Percentiles rank a stretch among this genome's conserved stretches.
phyloP scores from a whole-genome alignment of 2,329 filamentous ascomycete species.

The Fusarium equiseti region DNA sequence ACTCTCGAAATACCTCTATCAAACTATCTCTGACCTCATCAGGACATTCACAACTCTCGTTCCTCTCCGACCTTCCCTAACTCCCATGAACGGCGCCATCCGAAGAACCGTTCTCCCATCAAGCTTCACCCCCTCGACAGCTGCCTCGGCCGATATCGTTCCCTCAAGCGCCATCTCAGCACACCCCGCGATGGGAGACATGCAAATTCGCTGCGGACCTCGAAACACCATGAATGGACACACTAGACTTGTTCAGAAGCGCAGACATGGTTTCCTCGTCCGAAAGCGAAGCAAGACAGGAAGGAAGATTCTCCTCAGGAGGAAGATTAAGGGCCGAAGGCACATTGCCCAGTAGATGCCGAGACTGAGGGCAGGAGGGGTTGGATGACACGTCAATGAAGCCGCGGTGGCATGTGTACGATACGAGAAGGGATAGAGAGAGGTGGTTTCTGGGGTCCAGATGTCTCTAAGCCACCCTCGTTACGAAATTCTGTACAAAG shows the following conservation, averaged over 20 bases:
- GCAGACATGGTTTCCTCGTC: slow-evolving; percentile 68
- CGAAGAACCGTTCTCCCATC: slow-evolving; percentile 48
- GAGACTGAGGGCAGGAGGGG: not conserved
- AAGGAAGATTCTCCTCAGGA: slow-evolving; percentile 63
- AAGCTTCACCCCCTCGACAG: slow-evolving; percentile 49
- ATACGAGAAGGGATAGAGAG: slow-evolving; percentile 35
- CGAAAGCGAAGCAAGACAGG: slow-evolving; percentile 64
- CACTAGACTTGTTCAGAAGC: slow-evolving; percentile 69
- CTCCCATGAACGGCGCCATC: slow-evolving; percentile 50
- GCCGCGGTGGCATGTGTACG: slow-evolving; percentile 37
- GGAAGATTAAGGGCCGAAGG: slow-evolving; percentile 65
- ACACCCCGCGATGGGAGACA: slow-evolving; percentile 64
- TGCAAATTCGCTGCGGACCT: slow-evolving; percentile 69
- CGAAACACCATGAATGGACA: slow-evolving; percentile 68
- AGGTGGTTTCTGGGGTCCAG: slow-evolving; percentile 10
- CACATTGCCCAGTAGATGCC: slow-evolving; percentile 46
- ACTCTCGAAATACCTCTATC: not conserved
- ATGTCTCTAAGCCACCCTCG: slow-evolving; percentile 13
- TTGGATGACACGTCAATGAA: slow-evolving; percentile 16
- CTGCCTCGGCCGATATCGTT: slow-evolving; percentile 59
- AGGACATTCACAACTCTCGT: slow-evolving; percentile 65
- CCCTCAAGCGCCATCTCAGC: slow-evolving; percentile 60
- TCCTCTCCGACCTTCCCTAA: slow-evolving; percentile 62
- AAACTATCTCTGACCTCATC: slow-evolving; percentile 15
- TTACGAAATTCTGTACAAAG: slow-evolving; percentile 42